phyloP scores from a whole-genome alignment of 2,329 filamentous ascomycete genomes.

The Phaeoacremonium minimum region DNA sequence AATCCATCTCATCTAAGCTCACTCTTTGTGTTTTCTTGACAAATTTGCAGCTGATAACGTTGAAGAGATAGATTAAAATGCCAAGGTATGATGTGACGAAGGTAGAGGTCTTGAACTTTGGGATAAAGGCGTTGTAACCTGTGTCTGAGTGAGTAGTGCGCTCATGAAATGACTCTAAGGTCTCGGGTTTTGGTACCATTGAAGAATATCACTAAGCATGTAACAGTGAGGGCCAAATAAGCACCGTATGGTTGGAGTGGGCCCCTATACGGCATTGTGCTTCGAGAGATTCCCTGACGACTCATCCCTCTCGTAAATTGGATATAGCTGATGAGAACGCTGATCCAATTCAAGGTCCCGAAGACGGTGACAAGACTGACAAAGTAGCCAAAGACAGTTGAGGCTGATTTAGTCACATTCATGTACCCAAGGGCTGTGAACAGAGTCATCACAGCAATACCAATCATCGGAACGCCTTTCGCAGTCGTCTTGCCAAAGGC shows the following conservation, averaged over 20 bases:
- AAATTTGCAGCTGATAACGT: slow-evolving; percentile 61
- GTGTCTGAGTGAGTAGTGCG: too few relatives aligned
- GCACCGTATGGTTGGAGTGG: slow-evolving; percentile 31
- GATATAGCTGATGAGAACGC: slow-evolving; percentile 32
- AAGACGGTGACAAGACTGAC: slow-evolving; percentile 37
- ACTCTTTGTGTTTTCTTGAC: slow-evolving; percentile 51
- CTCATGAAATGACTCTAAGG: too few relatives aligned
- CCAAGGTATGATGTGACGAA: slow-evolving; percentile 57
- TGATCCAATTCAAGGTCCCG: slow-evolving; percentile 38
- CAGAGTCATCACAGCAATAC: slow-evolving; percentile 27
- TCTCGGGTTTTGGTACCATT: too few relatives aligned
- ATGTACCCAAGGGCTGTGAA: slow-evolving; percentile 34
- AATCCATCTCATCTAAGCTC: slow-evolving; percentile 49
- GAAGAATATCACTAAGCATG: slow-evolving; percentile 49
- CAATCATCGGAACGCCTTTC: slow-evolving; percentile 31
- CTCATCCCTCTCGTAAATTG: slow-evolving; percentile 26
- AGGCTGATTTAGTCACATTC: slow-evolving; percentile 28
- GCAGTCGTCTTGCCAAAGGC: slow-evolving; percentile 27
- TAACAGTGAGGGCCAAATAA: slow-evolving; percentile 26
- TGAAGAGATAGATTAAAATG: slow-evolving; percentile 41
- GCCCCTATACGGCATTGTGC: slow-evolving; percentile 30
- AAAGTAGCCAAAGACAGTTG: slow-evolving; percentile 35
- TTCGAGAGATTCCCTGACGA: slow-evolving; percentile 28
- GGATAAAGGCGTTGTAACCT: slow-evolving; percentile 6
- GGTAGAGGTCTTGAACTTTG: slow-evolving; percentile 55